Percentiles rank a stretch among this genome's conserved stretches.
Conservation (phyloP, 192 early-diverging fungal species). For the Linnemannia hyalina region DNA sequence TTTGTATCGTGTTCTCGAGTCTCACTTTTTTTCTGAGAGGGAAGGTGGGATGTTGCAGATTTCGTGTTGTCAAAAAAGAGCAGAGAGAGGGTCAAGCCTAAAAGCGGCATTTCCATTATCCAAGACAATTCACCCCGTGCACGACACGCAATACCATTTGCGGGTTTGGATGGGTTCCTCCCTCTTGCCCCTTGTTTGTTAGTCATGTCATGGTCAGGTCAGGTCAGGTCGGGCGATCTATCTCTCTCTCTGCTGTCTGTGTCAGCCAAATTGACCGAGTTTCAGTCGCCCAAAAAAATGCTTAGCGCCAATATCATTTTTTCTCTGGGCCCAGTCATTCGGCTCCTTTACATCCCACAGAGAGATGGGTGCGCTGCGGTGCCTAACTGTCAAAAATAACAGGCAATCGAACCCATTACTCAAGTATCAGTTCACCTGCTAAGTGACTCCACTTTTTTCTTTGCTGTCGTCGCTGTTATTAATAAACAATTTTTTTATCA, state of each 20-base stretch:
- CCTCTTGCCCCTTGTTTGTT: not conserved
- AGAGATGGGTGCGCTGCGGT: not conserved
- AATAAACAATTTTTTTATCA: not conserved
- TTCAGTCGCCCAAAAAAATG: not conserved
- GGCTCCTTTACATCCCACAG: not conserved
- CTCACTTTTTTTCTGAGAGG: not conserved
- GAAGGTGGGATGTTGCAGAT: not conserved
- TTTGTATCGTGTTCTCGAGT: not conserved
- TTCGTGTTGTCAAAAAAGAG: not conserved
- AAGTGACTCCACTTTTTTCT: not conserved
- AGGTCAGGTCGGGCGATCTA: not conserved
- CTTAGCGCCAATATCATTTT: not conserved
- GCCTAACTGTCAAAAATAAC: slow-evolving; percentile 7
- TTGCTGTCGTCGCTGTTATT: not conserved
- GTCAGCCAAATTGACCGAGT: not conserved
- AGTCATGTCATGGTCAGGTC: not conserved
- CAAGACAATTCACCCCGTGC: not conserved
- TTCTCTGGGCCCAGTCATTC: not conserved
- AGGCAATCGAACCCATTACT: not conserved
- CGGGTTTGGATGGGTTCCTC: not conserved
- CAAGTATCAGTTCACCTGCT: not conserved
- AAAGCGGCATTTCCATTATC: not conserved
- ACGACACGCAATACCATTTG: slow-evolving; percentile 8
- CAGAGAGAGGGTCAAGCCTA: not conserved
- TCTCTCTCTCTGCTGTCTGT: not conserved